Evolutionary conservation across 331 rosid species (phyloP).

Genomic region (Acacia concinna): DNA sequence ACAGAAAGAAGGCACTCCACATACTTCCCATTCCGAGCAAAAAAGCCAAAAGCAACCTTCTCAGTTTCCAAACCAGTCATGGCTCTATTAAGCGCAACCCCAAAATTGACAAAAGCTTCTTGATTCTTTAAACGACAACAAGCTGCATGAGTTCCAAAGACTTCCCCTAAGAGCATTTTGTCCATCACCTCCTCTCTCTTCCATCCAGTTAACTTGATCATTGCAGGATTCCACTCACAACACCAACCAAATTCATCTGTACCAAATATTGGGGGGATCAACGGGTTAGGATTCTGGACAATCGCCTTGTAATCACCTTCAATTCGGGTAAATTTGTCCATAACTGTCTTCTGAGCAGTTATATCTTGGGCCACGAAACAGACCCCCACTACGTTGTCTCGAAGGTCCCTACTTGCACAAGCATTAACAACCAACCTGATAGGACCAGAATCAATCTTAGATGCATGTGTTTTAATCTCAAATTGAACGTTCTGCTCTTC

Average conservation of each 20-base stretch:
- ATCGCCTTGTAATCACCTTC: slow-evolving; percentile 98
- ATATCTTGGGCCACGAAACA: slow-evolving; percentile 99
- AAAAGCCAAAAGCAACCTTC: slow-evolving; percentile 75
- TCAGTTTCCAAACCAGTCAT: slow-evolving; percentile 78
- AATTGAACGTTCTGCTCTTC: slow-evolving; percentile 88
- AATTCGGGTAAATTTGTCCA: slow-evolving; percentile 96
- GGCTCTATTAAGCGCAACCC: slow-evolving; percentile 76
- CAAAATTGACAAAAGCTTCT: slow-evolving; percentile 86
- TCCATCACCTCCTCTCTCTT: slow-evolving; percentile 79
- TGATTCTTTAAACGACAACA: slow-evolving; percentile 87
- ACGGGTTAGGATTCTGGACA: slow-evolving; percentile 82
- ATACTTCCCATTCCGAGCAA: slow-evolving; percentile 63
- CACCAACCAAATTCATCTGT: slow-evolving; percentile 97
- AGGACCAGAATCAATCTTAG: slow-evolving; percentile 64
- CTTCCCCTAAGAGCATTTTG: slow-evolving; percentile 94
- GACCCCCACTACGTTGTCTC: slow-evolving; percentile 82
- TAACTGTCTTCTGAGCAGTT: slow-evolving; percentile 87
- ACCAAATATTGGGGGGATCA: slow-evolving; percentile 94
- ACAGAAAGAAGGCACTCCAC: slow-evolving; percentile 82
- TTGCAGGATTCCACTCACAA: slow-evolving; percentile 92
- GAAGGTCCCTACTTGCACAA: slow-evolving; percentile 86
- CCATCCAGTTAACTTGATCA: slow-evolving; percentile 88
- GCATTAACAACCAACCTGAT: slow-evolving; percentile 88
- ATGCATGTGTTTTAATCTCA: slow-evolving; percentile 79
- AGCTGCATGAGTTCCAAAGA: slow-evolving; percentile 68